Conservation (phyloP, 148 eudicot species). For the Chenopodium album region DNA sequence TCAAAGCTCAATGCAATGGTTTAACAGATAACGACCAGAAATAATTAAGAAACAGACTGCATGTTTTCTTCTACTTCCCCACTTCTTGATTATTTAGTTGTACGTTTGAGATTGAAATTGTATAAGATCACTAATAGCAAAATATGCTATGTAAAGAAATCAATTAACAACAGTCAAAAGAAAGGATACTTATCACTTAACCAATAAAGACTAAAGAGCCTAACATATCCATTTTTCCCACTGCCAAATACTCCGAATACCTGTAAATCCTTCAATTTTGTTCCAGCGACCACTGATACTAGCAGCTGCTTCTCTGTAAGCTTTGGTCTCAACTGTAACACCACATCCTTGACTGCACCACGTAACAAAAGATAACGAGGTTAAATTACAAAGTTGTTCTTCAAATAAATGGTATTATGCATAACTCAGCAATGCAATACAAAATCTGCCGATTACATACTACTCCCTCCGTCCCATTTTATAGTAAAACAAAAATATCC, state of each 20-base stretch:
- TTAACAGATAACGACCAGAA: background rate
- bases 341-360: conserved; percentile 65
- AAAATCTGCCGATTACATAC: background rate
- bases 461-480: background rate
- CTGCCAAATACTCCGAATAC: conserved; percentile 48
- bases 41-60: background rate
- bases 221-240: background rate
- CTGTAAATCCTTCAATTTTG: conserved; percentile 80
- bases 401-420: background rate
- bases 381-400: background rate
- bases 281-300: conserved; percentile 94
- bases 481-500: background rate
- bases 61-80: background rate
- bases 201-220: background rate
- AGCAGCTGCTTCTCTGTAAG: conserved; percentile 75
- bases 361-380: background rate
- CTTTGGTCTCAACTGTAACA: conserved; percentile 53
- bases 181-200: background rate
- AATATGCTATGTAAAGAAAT: background rate
- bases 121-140: background rate
- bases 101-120: background rate
- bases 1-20: background rate
- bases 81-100: background rate
- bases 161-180: background rate
- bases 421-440: background rate